phyloP scores from a whole-genome alignment of 371 early-diverging fungal genomes.

The Nematocida parisii region DNA sequence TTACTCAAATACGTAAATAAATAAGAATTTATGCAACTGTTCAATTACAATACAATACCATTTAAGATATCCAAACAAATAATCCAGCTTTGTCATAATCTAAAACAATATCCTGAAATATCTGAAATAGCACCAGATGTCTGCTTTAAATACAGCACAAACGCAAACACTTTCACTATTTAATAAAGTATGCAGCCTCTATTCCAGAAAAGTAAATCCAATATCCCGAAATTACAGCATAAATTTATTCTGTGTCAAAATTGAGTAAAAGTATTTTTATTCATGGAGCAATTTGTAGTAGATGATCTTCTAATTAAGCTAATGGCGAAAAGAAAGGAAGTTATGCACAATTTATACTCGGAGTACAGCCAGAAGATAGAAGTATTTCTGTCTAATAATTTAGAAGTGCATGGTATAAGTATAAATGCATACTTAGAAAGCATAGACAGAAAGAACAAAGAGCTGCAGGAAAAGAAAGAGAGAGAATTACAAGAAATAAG shows the following conservation, averaged over 20 bases:
- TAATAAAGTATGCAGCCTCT: background rate
- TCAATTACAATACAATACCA: no score
- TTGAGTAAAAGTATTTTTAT: constrained; percentile 14
- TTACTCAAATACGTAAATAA: background rate
- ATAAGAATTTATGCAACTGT: background rate
- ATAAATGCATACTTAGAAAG: constrained; percentile 24
- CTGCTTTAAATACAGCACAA: background rate
- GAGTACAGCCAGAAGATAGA: constrained; percentile 31
- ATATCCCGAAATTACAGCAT: background rate
- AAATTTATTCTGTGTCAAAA: background rate
- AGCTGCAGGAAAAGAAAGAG: background rate
- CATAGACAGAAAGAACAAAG: constrained; percentile 21
- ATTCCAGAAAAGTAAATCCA: no score
- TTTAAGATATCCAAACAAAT: no score
- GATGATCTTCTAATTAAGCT: constrained; percentile 51
- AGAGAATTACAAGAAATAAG: background rate
- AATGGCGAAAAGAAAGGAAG: constrained; percentile 46
- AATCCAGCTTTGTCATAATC: no score
- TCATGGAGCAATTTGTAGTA: constrained; percentile 49
- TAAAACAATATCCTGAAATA: no score
- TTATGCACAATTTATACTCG: constrained; percentile 8
- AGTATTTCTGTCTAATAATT: constrained; percentile 13
- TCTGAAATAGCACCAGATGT: background rate
- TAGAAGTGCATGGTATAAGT: background rate
- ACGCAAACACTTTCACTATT: background rate